These are phyloP conservation scores for Chloranthus sessilifolius DNA, from an alignment of 164 flowering plant species.

Conservation along the genomic window DNA sequence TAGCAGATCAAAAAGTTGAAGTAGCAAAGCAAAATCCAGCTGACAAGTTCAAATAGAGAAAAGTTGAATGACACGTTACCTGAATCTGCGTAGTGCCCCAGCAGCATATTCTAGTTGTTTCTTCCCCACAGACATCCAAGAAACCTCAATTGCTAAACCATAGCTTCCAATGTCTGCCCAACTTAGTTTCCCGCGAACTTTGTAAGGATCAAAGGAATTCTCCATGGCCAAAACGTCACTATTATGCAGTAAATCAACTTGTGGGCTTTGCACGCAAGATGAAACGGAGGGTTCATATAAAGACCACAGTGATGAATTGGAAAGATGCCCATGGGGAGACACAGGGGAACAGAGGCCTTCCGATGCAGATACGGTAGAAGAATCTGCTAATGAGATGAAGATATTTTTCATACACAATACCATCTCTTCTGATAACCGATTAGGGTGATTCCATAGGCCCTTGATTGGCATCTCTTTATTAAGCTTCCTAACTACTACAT, in stretches of 20 bases:
- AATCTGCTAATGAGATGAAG: constrained; percentile 61
- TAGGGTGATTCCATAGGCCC: constrained; percentile 60
- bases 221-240: constrained; percentile 46
- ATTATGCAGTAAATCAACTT: constrained; percentile 38
- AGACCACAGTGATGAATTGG: constrained; percentile 49
- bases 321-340: constrained; percentile 50
- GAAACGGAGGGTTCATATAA: constrained; percentile 46
- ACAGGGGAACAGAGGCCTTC: constrained; percentile 29
- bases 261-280: constrained; percentile 52
- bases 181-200: constrained; percentile 63
- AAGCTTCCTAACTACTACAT: constrained; percentile 19
- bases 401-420: constrained; percentile 74
- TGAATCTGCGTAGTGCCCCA: constrained; percentile 58
- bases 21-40: background rate
- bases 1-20: background rate
- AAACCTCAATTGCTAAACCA: constrained; percentile 55
- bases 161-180: constrained; percentile 73
- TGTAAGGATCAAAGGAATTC: constrained; percentile 60
- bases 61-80: constrained; percentile 24
- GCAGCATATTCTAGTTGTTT: constrained; percentile 72
- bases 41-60: background rate
- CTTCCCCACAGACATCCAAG: constrained; percentile 84
- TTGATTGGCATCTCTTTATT: constrained; percentile 30
- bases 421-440: constrained; percentile 72
- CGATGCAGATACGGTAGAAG: constrained; percentile 27